phyloP scores from a whole-genome alignment of 305 asterid species.

The Nicotiana rustica region DNA sequence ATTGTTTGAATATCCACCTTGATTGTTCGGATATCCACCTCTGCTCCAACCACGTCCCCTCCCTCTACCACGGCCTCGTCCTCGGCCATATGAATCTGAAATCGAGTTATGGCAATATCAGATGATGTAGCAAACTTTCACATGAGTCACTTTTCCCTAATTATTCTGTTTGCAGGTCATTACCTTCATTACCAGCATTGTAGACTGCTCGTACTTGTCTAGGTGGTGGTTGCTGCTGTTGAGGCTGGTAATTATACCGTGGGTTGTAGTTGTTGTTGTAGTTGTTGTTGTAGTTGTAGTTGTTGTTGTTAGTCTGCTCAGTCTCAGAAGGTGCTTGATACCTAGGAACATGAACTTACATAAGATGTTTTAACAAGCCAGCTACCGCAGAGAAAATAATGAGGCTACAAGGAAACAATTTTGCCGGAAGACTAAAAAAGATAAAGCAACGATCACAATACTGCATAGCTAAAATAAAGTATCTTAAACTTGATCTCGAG shows the following conservation, averaged over 20 bases:
- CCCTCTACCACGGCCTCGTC: constrained; percentile 93
- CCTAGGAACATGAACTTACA: constrained; percentile 44
- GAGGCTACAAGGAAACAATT: background rate
- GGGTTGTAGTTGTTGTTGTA: constrained; percentile 13
- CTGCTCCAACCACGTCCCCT: constrained; percentile 91
- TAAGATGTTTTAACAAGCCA: constrained; percentile 27
- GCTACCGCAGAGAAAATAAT: background rate
- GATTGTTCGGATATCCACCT: constrained; percentile 77
- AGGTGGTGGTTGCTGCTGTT: constrained; percentile 54
- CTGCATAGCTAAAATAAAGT: background rate
- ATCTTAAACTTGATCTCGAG: background rate
- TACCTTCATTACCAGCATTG: constrained; percentile 74
- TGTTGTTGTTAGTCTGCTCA: constrained; percentile 62
- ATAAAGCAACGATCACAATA: constrained; percentile 5
- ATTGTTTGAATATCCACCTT: background rate
- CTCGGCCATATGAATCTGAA: constrained; percentile 77
- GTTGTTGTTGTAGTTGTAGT: constrained; percentile 8
- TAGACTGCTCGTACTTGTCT: constrained; percentile 65
- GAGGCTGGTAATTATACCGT: constrained; percentile 46
- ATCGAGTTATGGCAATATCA: background rate
- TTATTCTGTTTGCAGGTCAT: constrained; percentile 28
- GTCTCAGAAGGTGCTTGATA: constrained; percentile 82
- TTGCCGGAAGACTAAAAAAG: background rate
- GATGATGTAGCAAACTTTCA: background rate
- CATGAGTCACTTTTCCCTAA: background rate